Base-by-base conservation (phyloP, 352 stramenopile species). In the Phytophthora cactorum region DNA sequence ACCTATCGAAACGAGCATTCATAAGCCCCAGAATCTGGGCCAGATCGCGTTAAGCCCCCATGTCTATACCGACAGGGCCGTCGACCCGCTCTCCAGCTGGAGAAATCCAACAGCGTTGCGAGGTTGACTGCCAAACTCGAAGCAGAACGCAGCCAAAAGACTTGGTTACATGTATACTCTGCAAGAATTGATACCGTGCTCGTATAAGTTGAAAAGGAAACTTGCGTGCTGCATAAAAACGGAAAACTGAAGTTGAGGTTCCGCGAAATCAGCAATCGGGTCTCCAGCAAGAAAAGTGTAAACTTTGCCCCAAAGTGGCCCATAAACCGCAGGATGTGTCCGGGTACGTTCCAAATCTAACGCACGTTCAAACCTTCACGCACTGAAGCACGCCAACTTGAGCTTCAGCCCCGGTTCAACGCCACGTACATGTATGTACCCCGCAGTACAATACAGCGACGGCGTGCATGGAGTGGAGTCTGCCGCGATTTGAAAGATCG, bases 241-340 rank as follows among this genome's bases (percentile, higher is more conserved):
- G 22, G 50, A 66, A 70, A 70, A 66, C 63, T 70, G 63, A 70
- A 71, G 63, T 71, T 66, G 63, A 66, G 50, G 29, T 32, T 36
- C 15, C 46, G 44, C 44, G 25, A 53, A 58, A 66, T 59, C 63
- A 70, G 47, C 55, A 70, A 66, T 22, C 22, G 22, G 22, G 22
- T 50, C 59, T 29, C 25, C 28, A 39, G 3, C 32, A 29, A 31
- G 39, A 34, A 38, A 2, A 11, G 29, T 49, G n/a, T 27, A 52
- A 52, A n/a, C 4, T 45, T 22, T 45, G 5, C 3, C 36, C 36
- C 12, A n/a, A 27, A 51, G 32, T 39, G 34, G 34, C 10, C 9
- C 34, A 39, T 39, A 39, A 39, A 7, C 29, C 29, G 4, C 29
- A 34, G 2, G 7, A 39, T 22, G 22, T 22, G 22, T 22, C 22